These are phyloP conservation scores for Vitis vinifera DNA, from an alignment of 164 flowering plant species.

Conservation along the genomic window DNA sequence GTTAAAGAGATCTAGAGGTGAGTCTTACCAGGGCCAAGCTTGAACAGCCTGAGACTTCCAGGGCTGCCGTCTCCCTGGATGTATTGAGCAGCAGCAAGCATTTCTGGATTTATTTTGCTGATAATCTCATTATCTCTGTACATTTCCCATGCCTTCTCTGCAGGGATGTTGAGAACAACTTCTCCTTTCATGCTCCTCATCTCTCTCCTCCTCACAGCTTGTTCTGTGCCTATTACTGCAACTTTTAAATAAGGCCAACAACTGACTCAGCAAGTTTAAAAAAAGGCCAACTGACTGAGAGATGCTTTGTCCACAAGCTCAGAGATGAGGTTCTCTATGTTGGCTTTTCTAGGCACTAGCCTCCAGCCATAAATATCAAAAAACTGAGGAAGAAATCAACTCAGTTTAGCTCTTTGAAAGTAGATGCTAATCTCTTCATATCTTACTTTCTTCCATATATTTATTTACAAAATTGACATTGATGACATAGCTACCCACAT, in stretches of 20 bases:
- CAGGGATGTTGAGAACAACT: slow-evolving; percentile 50
- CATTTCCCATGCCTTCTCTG: slow-evolving; percentile 62
- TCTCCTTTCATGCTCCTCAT: slow-evolving; percentile 52
- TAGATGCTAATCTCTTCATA: slow-evolving; percentile 7
- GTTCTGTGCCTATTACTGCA: neutral
- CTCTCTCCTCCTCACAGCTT: slow-evolving; percentile 16
- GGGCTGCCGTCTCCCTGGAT: slow-evolving; percentile 55
- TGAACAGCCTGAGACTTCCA: slow-evolving; percentile 54
- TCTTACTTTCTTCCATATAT: neutral
- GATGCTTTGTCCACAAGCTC: too few species aligned
- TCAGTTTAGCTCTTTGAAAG: neutral
- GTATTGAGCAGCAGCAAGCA: slow-evolving; percentile 43
- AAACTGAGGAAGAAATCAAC: too few species aligned
- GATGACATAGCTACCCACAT: too few species aligned
- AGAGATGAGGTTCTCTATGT: too few species aligned
- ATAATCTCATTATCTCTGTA: slow-evolving; percentile 49
- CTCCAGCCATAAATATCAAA: too few species aligned
- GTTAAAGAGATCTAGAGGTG: slow-evolving; percentile 1
- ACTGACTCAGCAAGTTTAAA: too few species aligned
- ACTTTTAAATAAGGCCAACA: too few species aligned
- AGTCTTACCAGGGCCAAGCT: slow-evolving; percentile 53
- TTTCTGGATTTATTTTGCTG: slow-evolving; percentile 41
- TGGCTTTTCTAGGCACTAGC: too few species aligned
- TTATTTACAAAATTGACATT: too few species aligned
- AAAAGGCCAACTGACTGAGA: too few species aligned